Conservation (phyloP, 2,329 filamentous ascomycete genomes). For the Raffaelea albimanens region DNA sequence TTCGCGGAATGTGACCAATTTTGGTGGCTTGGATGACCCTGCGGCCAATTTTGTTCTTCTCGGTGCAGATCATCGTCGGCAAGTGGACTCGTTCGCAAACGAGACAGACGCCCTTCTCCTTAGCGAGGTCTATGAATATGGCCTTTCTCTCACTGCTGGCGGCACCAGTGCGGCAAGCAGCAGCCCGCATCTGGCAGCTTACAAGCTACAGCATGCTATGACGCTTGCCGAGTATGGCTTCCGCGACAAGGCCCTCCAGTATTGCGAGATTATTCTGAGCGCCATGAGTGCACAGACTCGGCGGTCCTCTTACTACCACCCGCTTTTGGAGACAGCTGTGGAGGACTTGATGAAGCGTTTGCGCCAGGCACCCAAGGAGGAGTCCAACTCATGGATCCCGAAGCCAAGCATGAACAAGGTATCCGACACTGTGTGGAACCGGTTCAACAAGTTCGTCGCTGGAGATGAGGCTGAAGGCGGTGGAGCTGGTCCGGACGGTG, state of each 20-base stretch:
- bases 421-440: conserved; percentile 79
- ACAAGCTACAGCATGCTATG: conserved; percentile 84
- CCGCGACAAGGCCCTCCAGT: conserved; percentile 74
- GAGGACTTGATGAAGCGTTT: conserved; percentile 79
- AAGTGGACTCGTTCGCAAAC: conserved; percentile 61
- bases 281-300: conserved; percentile 74
- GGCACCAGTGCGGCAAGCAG: conserved; percentile 39
- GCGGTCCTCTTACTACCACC: conserved; percentile 78
- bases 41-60: conserved; percentile 66
- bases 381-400: conserved; percentile 78
- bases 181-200: conserved; percentile 70
- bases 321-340: conserved; percentile 60
- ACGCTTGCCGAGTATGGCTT: conserved; percentile 76
- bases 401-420: conserved; percentile 96
- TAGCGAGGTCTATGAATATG: conserved; percentile 95
- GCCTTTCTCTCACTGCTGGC: conserved; percentile 59
- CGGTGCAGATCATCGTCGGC: conserved; percentile 69
- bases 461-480: conserved; percentile 72
- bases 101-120: conserved; percentile 83
- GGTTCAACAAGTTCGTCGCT: conserved; percentile 92
- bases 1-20: conserved; percentile 58
- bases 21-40: conserved; percentile 77
- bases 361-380: conserved; percentile 76
- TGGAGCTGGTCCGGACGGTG: conserved; percentile 44
- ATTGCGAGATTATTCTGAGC: conserved; percentile 74